Evolutionary conservation across 768 basidiomycete genomes (phyloP), one percentile per base, ranked within the genome.

Genomic region (Leccinum longicurvipes): DNA sequence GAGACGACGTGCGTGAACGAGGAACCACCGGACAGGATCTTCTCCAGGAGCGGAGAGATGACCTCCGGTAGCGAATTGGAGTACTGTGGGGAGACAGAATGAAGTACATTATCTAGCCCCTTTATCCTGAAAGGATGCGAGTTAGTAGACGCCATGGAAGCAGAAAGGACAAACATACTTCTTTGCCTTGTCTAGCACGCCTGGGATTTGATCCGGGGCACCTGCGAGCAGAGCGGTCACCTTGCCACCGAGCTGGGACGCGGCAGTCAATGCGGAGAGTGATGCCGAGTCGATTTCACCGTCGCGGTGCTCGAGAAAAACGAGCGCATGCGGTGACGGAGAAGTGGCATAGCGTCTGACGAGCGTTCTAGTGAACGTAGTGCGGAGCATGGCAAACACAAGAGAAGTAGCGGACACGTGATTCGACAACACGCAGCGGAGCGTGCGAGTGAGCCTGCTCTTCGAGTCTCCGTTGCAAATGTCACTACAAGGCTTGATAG

Each of bases 241-340:
- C 65, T 89, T 77, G 3, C 93, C 93, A 45, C 93, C 93, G 2
- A 98, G 80, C 61, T 87, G 81, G 55, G 82, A 77, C 1, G 95
- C 97, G 42, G 97, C 97, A 1, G 94, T 92, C 60, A 99, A 75
- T 24, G 97, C 96, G 31, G 91, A 94, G 55, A 98, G 79, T 14
- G 91, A 91, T 14, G 84, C 87, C 1, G 93, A 81, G 55, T 94
- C 91, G 59, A 98, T 80, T 55, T 82, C 78, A 34, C 93, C 93
- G 48, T 82, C 78, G 46, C 83, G 82, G 67, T 98, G 93, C 72
- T 98, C 96, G 47, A 98, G 78, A 61, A 91, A 87, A n/a, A 97
- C 86, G 4, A 97, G 82, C 1, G 89, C 85, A 72, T 89, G 86
- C 0, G 89, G 85, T 29, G 84, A 75, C 5, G 79, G 55, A 23